Base-by-base conservation (phyloP, 768 basidiomycete genomes). In the Erythrobasidium yunnanense region DNA sequence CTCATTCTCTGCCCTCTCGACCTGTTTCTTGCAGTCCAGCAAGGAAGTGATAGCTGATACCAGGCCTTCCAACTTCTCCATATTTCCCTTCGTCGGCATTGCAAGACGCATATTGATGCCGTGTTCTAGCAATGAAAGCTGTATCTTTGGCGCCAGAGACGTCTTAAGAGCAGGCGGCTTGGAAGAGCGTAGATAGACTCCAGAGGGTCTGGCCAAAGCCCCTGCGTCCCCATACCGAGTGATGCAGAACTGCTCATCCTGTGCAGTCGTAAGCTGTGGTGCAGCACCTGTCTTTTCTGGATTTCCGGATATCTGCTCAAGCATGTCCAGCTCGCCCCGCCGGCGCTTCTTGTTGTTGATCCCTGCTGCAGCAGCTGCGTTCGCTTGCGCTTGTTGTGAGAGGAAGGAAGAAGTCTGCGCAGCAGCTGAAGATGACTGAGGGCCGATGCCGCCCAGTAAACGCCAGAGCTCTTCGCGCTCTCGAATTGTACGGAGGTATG, bases 1-100 rank as follows among this genome's bases (percentile, higher is more conserved):
- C 70, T 97, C 93, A 72, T 87, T 85, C 20, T 93, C 90, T 2
- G 86, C 81, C 74, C 85, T 83, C 74, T 97, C 93, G 42, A 88
- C 82, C 13, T 84, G 78, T 71, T 87, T 85, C 80, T 96, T 97
- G 70, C 84, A 85, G 72, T 96, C 78, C 3, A 66, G 22, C 23
- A 66, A 25, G 6, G 35, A 20, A 18, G 63, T 51, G 25, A 68
- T 51, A 17, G 67, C 63, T 8, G 22, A 25, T 27, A 63, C 54
- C 18, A 97, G 76, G 15, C 80, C 78, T 68, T 95, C 90, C 20
- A 91, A 79, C 70, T 82, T 83, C 56, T 81, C 79, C 57, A 85
- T 80, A 69, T 90, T 95, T 25, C 85, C 84, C 38, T 84, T 81
- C 1, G 95, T 96, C 18, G 95, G 95, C 90, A 97, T 96, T 67